Conservation (phyloP, 116 monocot species). For the Dioscorea cayenensis region DNA sequence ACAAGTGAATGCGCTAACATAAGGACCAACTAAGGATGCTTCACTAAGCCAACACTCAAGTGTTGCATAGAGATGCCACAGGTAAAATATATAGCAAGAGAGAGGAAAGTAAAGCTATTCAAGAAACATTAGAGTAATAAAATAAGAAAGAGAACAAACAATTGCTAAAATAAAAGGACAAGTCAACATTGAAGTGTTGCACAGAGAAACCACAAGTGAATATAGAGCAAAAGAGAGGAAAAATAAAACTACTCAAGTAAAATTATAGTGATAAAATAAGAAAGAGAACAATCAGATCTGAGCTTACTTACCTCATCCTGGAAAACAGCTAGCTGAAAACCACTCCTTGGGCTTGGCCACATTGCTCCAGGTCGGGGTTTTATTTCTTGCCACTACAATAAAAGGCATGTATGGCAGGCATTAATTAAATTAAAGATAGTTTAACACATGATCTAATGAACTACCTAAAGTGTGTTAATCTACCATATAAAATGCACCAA, state of each 20-base stretch:
- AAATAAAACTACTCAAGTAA: background rate
- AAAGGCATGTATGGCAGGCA: background rate
- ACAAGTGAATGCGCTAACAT: too few species aligned
- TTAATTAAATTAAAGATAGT: background rate
- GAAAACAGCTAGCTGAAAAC: constrained; percentile 86
- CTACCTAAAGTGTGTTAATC: background rate
- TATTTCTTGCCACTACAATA: constrained; percentile 97
- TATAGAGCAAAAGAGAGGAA: background rate
- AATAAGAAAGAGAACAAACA: too few species aligned
- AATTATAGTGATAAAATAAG: too few species aligned
- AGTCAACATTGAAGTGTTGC: too few species aligned
- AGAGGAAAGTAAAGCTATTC: background rate
- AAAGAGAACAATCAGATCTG: too few species aligned
- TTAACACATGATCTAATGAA: background rate
- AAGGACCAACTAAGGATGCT: too few species aligned
- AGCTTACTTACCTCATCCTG: constrained; percentile 74
- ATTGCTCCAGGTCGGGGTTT: constrained; percentile 69
- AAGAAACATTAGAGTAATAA: background rate
- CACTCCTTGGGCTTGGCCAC: constrained; percentile 95
- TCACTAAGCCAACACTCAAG: too few species aligned
- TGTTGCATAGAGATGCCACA: too few species aligned
- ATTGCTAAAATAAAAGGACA: too few species aligned
- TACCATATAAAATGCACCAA: constrained; percentile 1
- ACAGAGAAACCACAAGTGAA: too few species aligned
- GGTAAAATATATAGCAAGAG: background rate